These are phyloP conservation scores for Galerina marginata DNA, from an alignment of 768 basidiomycete species.

Conservation along the genomic window DNA sequence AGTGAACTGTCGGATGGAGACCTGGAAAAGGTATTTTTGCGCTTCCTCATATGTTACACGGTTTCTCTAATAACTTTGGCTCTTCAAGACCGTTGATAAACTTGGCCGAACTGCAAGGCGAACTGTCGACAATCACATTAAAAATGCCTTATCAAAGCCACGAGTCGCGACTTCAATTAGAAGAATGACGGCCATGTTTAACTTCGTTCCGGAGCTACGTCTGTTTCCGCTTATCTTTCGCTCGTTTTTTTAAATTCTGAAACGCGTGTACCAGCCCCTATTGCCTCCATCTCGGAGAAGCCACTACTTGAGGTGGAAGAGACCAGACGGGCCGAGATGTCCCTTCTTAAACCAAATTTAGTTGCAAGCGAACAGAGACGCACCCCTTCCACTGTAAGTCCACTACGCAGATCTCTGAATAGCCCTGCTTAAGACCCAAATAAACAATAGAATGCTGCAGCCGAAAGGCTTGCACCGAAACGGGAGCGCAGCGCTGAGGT, in stretches of 20 bases:
- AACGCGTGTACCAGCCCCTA: constrained; percentile 48
- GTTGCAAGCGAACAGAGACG: constrained; percentile 7
- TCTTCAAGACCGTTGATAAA: constrained; percentile 62
- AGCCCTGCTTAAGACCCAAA: not conserved
- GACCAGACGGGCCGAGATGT: constrained; percentile 12
- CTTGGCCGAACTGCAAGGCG: constrained; percentile 72
- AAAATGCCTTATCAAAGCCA: constrained; percentile 72
- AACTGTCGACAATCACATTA: constrained; percentile 72
- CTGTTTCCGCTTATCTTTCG: constrained; percentile 34
- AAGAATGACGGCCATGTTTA: constrained; percentile 75
- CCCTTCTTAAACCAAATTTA: constrained; percentile 16
- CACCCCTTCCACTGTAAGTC: constrained; percentile 19
- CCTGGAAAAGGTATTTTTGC: constrained; percentile 63
- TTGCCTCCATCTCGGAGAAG: constrained; percentile 50
- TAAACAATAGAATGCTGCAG: constrained; percentile 10
- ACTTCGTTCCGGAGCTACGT: constrained; percentile 71
- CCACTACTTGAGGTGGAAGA: constrained; percentile 44
- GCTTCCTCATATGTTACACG: not conserved
- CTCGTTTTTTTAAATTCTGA: constrained; percentile 17
- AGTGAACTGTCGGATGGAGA: constrained; percentile 60
- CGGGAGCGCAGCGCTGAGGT: constrained; percentile 1
- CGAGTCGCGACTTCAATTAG: constrained; percentile 68
- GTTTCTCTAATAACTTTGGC: not conserved
- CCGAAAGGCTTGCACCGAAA: constrained; percentile 11
- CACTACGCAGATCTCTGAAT: constrained; percentile 7